These are phyloP conservation scores for Scenedesmus sp. DNA, from an alignment of 163 green algal species.

Conservation along the genomic window DNA sequence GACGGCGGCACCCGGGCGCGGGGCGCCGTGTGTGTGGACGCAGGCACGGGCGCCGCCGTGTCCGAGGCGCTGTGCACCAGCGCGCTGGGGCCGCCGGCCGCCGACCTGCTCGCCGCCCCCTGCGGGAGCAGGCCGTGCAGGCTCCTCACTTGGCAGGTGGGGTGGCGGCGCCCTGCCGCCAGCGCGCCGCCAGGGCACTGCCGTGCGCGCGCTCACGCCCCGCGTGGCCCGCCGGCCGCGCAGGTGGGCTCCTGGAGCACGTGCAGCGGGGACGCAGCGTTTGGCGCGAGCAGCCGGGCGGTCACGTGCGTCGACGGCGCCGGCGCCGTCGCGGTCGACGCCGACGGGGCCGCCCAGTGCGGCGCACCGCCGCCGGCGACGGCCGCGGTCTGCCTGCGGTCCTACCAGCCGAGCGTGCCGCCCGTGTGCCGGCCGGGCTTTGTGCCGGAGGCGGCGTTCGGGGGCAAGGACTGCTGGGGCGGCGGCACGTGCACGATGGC, in stretches of 20 bases:
- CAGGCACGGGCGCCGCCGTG: neutral
- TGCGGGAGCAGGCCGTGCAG: conserved; percentile 7
- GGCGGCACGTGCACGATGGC: conserved; percentile 46
- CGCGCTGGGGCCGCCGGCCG: neutral
- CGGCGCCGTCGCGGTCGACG: neutral
- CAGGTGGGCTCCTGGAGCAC: conserved; percentile 28
- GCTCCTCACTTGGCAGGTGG: conserved; percentile 26
- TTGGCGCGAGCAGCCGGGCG: conserved; percentile 3
- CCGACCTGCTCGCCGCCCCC: neutral
- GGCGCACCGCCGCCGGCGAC: neutral
- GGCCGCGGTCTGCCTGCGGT: conserved; percentile 1
- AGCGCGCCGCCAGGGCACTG: neutral
- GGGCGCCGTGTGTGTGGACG: conserved; percentile 6
- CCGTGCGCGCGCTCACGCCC: neutral
- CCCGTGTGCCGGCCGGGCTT: conserved; percentile 32
- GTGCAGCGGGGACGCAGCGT: conserved; percentile 19
- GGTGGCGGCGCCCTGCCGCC: neutral
- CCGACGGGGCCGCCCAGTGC: too few species aligned
- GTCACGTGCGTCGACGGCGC: neutral
- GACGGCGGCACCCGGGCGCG: conserved; percentile 5
- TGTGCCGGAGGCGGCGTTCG: neutral
- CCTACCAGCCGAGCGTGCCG: neutral
- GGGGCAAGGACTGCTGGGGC: conserved; percentile 40
- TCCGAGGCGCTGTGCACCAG: conserved; percentile 16
- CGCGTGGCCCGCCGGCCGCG: neutral